Evolutionary conservation across 257 asterid species (phyloP), one percentile per base, ranked within the genome.

Genomic region (Nicotiana paniculata): DNA sequence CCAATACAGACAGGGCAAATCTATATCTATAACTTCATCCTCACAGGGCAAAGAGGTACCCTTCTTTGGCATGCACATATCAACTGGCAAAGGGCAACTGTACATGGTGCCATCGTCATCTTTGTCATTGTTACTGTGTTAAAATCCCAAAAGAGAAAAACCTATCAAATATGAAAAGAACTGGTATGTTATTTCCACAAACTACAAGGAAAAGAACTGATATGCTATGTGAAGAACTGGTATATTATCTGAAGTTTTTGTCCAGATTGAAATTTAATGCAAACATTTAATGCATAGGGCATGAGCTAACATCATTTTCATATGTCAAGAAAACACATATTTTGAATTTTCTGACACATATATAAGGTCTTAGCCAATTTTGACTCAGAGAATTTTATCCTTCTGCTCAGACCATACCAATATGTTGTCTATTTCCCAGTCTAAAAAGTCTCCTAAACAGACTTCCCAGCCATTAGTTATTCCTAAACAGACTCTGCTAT

Each of bases 51-150:
- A 82, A 86, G 97, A 74, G 97, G 97, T 6, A 93, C 95, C 37
- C 96, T 93, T 48, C 77, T 90, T 6, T 93, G 91, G 90, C 97
- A 93, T 78, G 92, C 91, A 37, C 97, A 93, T 86, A 84, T 93
- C 70, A 92, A 89, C 77, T 91, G 95, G 93, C 90, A 88, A 77
- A 86, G 97, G 74, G 97, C 97, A 16, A 92, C 95, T 1, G 95
- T 91, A 33, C 93, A 93, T 76, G 97, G 97, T 17, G 95, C 95
- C 26, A 89, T 93, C 58, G 93, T 91, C 82, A 92, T 93, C 76
- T 67, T 91, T 21, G 24, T 21, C 24, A 21, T 21, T 21, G 24
- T 21, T 21, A 21, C 24, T 21, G 24, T 21, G 24, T 21, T 21
- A 21, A 21, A 21, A 21, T 21, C 24, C 24, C 24, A 21, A 21